Percentiles rank a stretch among this genome's conserved stretches.
Conservation (phyloP, 805 yeast species). For the Saccharomyces mikatae region DNA sequence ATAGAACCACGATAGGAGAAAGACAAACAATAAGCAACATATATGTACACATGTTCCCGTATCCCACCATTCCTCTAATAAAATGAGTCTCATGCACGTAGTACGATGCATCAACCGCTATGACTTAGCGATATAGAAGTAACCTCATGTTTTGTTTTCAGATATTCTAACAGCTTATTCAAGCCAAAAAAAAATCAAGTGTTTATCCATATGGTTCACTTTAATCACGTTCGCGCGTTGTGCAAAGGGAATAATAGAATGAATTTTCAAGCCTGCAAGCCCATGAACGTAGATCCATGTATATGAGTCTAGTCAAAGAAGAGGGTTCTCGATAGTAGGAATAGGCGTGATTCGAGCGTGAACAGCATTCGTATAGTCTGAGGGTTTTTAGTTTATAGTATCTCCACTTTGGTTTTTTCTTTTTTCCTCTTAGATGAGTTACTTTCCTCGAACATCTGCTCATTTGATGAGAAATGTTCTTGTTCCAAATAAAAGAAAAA, state of each 20-base stretch:
- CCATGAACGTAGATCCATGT: neutral
- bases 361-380: neutral
- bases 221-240: neutral
- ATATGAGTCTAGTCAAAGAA: neutral
- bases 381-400: neutral
- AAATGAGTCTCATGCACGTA: too few relatives aligned
- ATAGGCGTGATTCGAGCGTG: neutral
- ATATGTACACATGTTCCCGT: neutral
- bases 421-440: neutral
- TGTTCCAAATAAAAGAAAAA: neutral
- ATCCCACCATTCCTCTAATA: too few relatives aligned
- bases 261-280: neutral
- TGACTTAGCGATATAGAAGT: too few relatives aligned
- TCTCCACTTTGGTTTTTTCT: neutral
- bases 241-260: neutral
- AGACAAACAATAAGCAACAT: neutral
- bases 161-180: neutral
- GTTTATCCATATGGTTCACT: neutral
- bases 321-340: neutral
- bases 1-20: constrained; percentile 12
- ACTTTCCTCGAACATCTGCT: neutral
- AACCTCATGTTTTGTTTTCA: too few relatives aligned
- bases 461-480: neutral
- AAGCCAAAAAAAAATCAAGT: neutral
- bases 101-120: too few relatives aligned